A percentile compares a stretch with the other conserved stretches of the same genome.
phyloP scores from a whole-genome alignment of 2,329 filamentous ascomycete genomes.

The Emericellopsis cladophorae region DNA sequence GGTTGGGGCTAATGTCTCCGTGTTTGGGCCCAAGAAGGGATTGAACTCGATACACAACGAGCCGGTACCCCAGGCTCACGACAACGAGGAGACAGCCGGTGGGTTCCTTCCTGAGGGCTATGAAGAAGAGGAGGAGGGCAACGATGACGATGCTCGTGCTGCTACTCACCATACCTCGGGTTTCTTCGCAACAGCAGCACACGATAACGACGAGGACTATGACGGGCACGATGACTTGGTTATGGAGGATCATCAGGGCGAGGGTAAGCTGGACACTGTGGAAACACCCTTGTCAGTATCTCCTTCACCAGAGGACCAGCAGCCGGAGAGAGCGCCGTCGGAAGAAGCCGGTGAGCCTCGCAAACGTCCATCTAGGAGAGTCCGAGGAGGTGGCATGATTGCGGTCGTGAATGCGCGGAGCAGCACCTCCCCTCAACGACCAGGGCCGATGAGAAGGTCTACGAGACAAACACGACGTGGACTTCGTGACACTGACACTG shows the following conservation, averaged over 20 bases:
- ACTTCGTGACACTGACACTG: no score
- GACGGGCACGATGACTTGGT: constrained; percentile 14
- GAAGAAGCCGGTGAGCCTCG: no score
- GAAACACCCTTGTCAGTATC: neutral
- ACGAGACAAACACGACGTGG: no score
- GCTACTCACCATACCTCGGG: constrained; percentile 21
- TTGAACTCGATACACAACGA: neutral
- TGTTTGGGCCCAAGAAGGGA: constrained; percentile 35
- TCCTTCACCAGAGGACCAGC: constrained; percentile 2
- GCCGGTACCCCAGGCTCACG: constrained; percentile 1
- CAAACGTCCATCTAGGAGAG: no score
- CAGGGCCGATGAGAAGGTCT: no score
- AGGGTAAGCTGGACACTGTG: neutral
- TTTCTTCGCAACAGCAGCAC: constrained; percentile 34
- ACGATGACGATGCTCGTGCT: constrained; percentile 13
- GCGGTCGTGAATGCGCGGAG: no score
- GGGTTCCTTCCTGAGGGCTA: constrained; percentile 48
- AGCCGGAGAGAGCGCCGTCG: neutral
- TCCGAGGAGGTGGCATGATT: no score
- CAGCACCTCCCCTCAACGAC: no score
- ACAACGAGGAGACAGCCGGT: constrained; percentile 41
- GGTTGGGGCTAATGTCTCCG: constrained; percentile 35
- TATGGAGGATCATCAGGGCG: constrained; percentile 14
- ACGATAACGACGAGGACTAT: constrained; percentile 23
- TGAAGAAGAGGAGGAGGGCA: constrained; percentile 29